A percentile compares a stretch with the other conserved stretches of the same genome.
These are phyloP conservation scores for Verticillium dahliae DNA, from an alignment of 2,329 filamentous ascomycete species.

Conservation along the genomic window DNA sequence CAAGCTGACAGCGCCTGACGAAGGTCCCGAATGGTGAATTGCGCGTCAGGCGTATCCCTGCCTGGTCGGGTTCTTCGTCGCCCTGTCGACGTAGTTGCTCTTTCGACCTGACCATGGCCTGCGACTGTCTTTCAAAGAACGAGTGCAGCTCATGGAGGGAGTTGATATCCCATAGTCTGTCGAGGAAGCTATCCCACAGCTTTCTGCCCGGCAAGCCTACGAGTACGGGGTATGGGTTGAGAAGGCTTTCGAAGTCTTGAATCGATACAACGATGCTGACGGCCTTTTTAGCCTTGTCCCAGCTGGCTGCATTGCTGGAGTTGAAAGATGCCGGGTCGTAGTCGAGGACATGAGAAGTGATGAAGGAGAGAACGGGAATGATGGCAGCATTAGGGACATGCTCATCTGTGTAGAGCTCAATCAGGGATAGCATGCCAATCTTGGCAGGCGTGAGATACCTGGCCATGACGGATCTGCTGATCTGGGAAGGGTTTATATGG, in stretches of 20 bases:
- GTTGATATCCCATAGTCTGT: conserved; percentile 75
- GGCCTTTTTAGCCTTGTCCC: conserved; percentile 41
- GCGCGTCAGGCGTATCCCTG: conserved; percentile 55
- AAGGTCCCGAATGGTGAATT: conserved; percentile 79
- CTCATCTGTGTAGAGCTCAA: conserved; percentile 73
- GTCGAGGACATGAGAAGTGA: conserved; percentile 64
- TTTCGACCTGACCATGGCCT: conserved; percentile 54
- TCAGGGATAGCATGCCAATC: conserved; percentile 72
- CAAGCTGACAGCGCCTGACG: conserved; percentile 67
- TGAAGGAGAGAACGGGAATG: conserved; percentile 70
- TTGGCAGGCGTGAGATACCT: conserved; percentile 87
- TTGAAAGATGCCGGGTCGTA: conserved; percentile 24
- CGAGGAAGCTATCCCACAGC: conserved; percentile 84
- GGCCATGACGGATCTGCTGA: conserved; percentile 45
- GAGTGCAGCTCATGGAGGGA: conserved; percentile 73
- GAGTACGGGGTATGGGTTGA: conserved; percentile 43
- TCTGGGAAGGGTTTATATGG: not conserved
- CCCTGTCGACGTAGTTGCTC: conserved; percentile 52
- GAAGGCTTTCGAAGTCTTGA: conserved; percentile 53
- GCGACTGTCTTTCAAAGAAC: conserved; percentile 60
- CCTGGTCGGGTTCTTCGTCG: conserved; percentile 26
- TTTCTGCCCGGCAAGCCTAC: conserved; percentile 63
- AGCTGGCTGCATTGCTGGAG: conserved; percentile 27
- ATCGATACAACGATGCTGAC: conserved; percentile 49
- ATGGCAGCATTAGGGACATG: conserved; percentile 63